Conservation (phyloP, 176 grass and related monocot species). For the Carex kokanica region DNA sequence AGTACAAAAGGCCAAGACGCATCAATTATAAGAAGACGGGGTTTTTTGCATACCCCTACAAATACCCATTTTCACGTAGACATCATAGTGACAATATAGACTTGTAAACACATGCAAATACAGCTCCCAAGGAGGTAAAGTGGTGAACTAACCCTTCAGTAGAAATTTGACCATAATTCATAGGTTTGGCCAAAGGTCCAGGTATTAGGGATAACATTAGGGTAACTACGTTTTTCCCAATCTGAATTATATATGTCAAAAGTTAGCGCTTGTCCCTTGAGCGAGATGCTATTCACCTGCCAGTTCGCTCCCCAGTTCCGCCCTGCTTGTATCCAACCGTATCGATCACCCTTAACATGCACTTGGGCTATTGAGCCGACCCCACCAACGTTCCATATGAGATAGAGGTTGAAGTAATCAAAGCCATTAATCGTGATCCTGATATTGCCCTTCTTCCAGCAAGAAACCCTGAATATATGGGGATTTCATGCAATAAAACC, state of each 20-base stretch:
- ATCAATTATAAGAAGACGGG: background rate
- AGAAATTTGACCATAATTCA: constrained; percentile 45
- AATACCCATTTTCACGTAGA: background rate
- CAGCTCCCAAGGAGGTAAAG: too few species aligned
- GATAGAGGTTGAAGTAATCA: constrained; percentile 53
- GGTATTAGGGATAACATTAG: constrained; percentile 8
- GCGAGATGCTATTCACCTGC: constrained; percentile 16
- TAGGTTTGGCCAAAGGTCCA: constrained; percentile 87
- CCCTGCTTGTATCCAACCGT: constrained; percentile 28
- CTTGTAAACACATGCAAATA: background rate
- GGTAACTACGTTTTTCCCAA: constrained; percentile 31
- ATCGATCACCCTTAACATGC: constrained; percentile 22
- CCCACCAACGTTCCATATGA: constrained; percentile 43
- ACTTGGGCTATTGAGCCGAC: constrained; percentile 29
- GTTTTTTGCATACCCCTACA: constrained; percentile 28
- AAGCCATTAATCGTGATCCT: constrained; percentile 33
- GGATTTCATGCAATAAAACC: background rate
- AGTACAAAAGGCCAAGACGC: background rate
- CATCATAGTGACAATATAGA: background rate
- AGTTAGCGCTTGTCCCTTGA: constrained; percentile 46
- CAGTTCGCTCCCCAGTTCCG: constrained; percentile 65
- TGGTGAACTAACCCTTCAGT: constrained; percentile 18
- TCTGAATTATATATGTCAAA: constrained; percentile 46
- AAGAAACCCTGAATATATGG: constrained; percentile 30
- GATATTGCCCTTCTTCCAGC: constrained; percentile 44